Percentiles rank a stretch among this genome's conserved stretches.
Evolutionary conservation across 1,284 basidiomycete genomes (phyloP).

Genomic region (Trametes sp.): DNA sequence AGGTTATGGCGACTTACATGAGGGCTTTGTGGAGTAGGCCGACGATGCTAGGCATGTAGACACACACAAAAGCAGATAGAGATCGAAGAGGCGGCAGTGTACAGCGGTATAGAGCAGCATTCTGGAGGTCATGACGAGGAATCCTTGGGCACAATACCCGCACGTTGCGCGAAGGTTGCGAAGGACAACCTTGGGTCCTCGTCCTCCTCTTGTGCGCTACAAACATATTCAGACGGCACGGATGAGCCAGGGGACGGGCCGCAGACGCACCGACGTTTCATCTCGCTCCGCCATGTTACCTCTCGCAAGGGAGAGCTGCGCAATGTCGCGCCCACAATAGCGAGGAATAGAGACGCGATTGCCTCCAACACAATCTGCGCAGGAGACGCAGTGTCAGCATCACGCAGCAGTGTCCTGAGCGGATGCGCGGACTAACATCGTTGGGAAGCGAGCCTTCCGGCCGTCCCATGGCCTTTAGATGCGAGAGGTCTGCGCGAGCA

Average conservation of each 20-base stretch:
- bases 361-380: conserved; percentile 79
- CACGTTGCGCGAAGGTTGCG: conserved; percentile 73
- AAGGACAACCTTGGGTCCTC: conserved; percentile 81
- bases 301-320: conserved; percentile 77
- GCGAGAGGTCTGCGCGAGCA: conserved; percentile 64
- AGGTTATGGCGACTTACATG: too few relatives aligned
- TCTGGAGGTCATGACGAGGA: conserved; percentile 7
- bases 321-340: conserved; percentile 74
- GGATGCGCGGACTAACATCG: conserved; percentile 54
- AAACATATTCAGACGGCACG: not conserved
- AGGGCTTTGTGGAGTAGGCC: too few relatives aligned
- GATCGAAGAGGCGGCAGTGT: too few relatives aligned
- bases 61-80: too few relatives aligned
- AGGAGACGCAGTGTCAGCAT: not conserved
- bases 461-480: conserved; percentile 74
- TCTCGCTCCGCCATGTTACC: conserved; percentile 90
- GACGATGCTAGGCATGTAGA: too few relatives aligned
- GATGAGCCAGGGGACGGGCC: too few relatives aligned
- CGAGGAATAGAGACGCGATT: conserved; percentile 67
- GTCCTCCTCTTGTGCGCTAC: conserved; percentile 70
- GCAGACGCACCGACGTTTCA: conserved; percentile 76
- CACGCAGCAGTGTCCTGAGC: not conserved
- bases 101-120: not conserved
- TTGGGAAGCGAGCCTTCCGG: conserved; percentile 70
- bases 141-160: conserved; percentile 40